Base-by-base conservation (phyloP, 2,329 filamentous ascomycete species). In the Remersonia thermophila region DNA sequence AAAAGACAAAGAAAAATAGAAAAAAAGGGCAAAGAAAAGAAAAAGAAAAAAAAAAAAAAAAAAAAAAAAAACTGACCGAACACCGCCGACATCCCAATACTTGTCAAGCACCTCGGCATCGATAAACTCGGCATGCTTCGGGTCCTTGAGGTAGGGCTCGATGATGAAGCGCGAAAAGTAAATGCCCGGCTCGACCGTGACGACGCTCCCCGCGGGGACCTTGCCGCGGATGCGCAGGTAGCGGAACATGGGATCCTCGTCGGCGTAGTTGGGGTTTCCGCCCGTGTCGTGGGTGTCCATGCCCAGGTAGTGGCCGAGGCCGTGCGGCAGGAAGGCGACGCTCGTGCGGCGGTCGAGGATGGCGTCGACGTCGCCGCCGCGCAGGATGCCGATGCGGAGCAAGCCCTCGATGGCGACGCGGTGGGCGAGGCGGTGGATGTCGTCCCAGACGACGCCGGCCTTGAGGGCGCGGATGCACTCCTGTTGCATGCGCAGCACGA, bases 101-200 rank as follows among this genome's bases (percentile, higher is more conserved):
- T 71, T 73, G 10, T 84, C 69, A 27, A 95, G 58, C 2, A 87
- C 80, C 14, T 67, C 60, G 28, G 66, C 62, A 52, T 94, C 76
- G 50, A 95, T 93, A 52, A 77, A 93, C 51, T 80, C 77, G 36
- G 72, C 69, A 51, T 87, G 76, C 32, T 73, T 70, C 0, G 80
- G 74, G 45, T 86, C 76, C 32, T 76, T 67, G 10, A 93, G 65
- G 53, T 81, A 91, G 0, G 85, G 83, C 30, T 80, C 73, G 42
- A 95, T 83, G 45, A 93, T 93, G 54, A 87, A 94, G 14, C 75
- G 72, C 59, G 84, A 93, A 58, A 95, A 95, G 61, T 95, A 95
- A 44, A 89, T 77, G 32, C 91, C 91, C 10, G 91, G 91, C 64
- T 98, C 91, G 27, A 96, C 89, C 0, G 91, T 98, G 36, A 98